phyloP scores from a whole-genome alignment of 495 filamentous ascomycete species.

The Umbilicaria muhlenbergii region DNA sequence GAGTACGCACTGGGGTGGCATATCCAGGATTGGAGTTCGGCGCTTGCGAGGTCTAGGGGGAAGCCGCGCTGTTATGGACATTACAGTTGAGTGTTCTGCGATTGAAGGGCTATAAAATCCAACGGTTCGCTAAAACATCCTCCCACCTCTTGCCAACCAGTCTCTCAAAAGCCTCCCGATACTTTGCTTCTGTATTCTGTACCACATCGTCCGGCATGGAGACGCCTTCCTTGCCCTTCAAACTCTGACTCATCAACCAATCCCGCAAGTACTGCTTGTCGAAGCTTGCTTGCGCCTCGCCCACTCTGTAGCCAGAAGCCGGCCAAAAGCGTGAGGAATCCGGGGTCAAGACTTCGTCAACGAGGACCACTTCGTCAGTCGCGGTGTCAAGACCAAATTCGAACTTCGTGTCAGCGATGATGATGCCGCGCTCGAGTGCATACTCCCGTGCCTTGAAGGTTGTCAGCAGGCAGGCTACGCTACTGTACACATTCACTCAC shows the following conservation, averaged over 20 bases:
- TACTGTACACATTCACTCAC: no score
- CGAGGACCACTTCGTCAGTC: constrained; percentile 61
- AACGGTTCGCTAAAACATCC: background rate
- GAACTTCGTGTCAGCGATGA: constrained; percentile 84
- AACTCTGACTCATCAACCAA: constrained; percentile 58
- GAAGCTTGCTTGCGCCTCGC: constrained; percentile 62
- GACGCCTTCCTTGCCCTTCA: constrained; percentile 57
- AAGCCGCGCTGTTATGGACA: no score
- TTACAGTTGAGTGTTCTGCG: no score
- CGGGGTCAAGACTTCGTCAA: constrained; percentile 85
- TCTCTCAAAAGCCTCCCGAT: constrained; percentile 53
- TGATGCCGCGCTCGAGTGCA: constrained; percentile 64
- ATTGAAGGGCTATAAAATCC: no score
- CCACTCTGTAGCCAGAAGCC: constrained; percentile 52
- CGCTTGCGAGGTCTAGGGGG: no score
- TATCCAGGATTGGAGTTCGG: no score
- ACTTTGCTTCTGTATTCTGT: constrained; percentile 45
- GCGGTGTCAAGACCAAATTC: constrained; percentile 65
- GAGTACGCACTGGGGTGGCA: no score
- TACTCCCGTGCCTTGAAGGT: constrained; percentile 22
- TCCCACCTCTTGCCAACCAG: constrained; percentile 19
- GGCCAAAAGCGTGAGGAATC: constrained; percentile 87
- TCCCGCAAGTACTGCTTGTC: constrained; percentile 88
- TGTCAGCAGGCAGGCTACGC: no score
- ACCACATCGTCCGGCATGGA: constrained; percentile 50